Conservation (phyloP, 306 rosid species). For the Sesbania bispinosa region DNA sequence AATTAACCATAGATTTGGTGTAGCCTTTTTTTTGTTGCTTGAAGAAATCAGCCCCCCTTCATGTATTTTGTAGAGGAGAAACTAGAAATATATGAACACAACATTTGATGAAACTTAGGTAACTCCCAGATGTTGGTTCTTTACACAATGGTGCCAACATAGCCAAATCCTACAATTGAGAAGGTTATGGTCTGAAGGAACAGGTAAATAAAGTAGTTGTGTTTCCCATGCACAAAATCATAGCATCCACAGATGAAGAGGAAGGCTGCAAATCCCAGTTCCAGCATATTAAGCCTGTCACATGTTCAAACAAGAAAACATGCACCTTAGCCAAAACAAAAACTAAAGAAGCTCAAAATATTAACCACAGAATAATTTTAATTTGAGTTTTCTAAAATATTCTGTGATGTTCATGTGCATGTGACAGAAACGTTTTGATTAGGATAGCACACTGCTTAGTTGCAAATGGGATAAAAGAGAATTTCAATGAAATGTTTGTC, state of each 20-base stretch:
- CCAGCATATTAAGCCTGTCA: slow-evolving; percentile 74
- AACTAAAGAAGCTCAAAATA: neutral
- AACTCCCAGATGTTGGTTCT: slow-evolving; percentile 28
- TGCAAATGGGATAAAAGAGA: neutral
- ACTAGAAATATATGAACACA: slow-evolving; percentile 35
- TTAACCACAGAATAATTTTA: slow-evolving; percentile 22
- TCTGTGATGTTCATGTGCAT: slow-evolving; percentile 13
- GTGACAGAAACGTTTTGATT: slow-evolving; percentile 25
- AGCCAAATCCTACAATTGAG: slow-evolving; percentile 88
- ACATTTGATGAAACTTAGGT: slow-evolving; percentile 31
- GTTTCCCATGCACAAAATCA: slow-evolving; percentile 82
- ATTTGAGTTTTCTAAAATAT: neutral
- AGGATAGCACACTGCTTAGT: neutral
- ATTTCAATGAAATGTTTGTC: slow-evolving; percentile 15
- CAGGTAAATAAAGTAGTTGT: slow-evolving; percentile 90
- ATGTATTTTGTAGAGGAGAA: slow-evolving; percentile 36
- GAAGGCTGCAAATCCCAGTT: slow-evolving; percentile 88
- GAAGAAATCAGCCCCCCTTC: slow-evolving; percentile 30
- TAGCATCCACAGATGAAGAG: slow-evolving; percentile 96
- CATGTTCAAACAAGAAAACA: slow-evolving; percentile 6
- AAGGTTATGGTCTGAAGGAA: slow-evolving; percentile 87
- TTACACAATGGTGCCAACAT: slow-evolving; percentile 91
- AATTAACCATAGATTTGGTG: slow-evolving; percentile 40
- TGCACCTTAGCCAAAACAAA: neutral
- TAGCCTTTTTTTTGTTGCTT: slow-evolving; percentile 28